Evolutionary conservation across 192 early-diverging fungal species (phyloP).

Genomic region (Entomortierella beljakovae): DNA sequence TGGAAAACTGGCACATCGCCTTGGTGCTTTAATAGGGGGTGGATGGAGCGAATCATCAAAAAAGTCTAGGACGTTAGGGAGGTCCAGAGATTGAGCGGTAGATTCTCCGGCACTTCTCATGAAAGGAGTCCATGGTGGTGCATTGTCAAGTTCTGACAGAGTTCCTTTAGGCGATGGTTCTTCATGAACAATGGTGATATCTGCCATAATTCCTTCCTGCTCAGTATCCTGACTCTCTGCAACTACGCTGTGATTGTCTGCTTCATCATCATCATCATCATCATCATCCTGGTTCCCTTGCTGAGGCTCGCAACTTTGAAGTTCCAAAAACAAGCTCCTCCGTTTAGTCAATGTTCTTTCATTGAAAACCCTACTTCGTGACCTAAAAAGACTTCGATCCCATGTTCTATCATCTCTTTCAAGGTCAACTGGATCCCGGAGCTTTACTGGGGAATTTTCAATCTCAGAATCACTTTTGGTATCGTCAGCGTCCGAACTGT

Average conservation of each 20-base stretch:
- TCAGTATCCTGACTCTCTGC: slow-evolving; percentile 1
- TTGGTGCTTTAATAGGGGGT: background rate
- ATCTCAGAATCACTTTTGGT: background rate
- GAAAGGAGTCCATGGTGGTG: background rate
- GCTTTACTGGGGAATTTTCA: background rate
- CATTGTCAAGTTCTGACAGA: background rate
- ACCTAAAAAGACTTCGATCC: background rate
- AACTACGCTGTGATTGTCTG: background rate
- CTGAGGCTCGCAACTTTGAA: slow-evolving; percentile 6
- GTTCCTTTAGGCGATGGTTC: background rate
- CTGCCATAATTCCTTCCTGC: background rate
- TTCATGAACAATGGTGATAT: background rate
- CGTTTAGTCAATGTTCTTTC: slow-evolving; percentile 7
- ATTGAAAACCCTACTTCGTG: background rate
- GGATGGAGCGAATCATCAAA: background rate
- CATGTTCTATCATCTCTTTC: slow-evolving; percentile 4
- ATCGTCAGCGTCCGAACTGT: slow-evolving; percentile 6
- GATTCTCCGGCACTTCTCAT: background rate
- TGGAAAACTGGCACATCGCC: slow-evolving; percentile 17
- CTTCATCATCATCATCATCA: background rate
- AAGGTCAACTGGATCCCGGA: background rate
- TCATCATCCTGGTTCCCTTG: background rate
- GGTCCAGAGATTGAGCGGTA: background rate
- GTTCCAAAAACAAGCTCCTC: slow-evolving; percentile 34
- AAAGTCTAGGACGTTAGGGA: background rate